Conservation (phyloP, 129 eudicot genomes). For the Gnaphalium uliginosum region DNA sequence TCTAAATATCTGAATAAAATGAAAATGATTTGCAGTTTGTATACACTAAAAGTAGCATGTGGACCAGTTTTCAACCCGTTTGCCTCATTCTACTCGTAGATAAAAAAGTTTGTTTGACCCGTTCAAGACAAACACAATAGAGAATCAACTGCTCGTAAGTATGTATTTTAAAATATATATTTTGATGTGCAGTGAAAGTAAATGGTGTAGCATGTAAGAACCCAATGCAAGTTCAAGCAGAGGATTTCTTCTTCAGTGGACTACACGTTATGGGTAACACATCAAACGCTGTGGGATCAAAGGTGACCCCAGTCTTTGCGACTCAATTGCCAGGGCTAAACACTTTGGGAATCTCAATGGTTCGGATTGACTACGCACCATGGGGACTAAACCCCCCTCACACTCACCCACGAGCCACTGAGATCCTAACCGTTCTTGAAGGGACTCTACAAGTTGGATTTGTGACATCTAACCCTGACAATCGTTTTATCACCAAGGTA, state of each 20-base stretch:
- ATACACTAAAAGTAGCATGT: too few species aligned
- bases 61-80: too few species aligned
- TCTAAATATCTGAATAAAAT: neutral
- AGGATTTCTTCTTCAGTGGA: constrained; percentile 45
- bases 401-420: constrained; percentile 52
- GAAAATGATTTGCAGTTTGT: too few species aligned
- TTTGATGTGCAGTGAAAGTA: constrained; percentile 29
- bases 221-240: constrained; percentile 33
- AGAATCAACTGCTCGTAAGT: too few species aligned
- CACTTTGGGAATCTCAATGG: constrained; percentile 47
- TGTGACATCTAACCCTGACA: constrained; percentile 43
- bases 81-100: too few species aligned
- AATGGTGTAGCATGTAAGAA: constrained; percentile 44
- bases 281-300: constrained; percentile 40
- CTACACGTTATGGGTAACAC: constrained; percentile 42
- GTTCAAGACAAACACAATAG: neutral
- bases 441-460: constrained; percentile 41
- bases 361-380: constrained; percentile 44
- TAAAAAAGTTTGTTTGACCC: too few species aligned
- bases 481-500: constrained; percentile 37
- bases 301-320: constrained; percentile 38
- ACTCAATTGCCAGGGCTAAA: constrained; percentile 40
- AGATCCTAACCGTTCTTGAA: constrained; percentile 41
- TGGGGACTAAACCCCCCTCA: constrained; percentile 48
- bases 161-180: neutral